phyloP scores from a whole-genome alignment of 495 filamentous ascomycete species.

The Xylaria flabelliformis region DNA sequence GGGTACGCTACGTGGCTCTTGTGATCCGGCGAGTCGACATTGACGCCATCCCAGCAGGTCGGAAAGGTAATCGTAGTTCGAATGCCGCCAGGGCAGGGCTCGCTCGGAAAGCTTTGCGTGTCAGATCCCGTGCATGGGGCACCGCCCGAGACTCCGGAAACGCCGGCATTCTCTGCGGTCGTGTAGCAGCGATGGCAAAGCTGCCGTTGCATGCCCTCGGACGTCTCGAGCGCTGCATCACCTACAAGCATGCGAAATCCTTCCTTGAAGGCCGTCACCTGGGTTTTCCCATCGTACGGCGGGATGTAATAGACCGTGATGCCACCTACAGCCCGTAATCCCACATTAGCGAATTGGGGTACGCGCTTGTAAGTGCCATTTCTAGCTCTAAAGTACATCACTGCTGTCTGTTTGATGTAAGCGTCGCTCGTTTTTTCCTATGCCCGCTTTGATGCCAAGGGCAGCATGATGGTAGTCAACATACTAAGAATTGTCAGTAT shows the following conservation, averaged over 20 bases:
- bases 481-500: neutral
- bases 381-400: conserved; percentile 45
- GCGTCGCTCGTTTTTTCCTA: no score
- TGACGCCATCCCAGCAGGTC: conserved; percentile 50
- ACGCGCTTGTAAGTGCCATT: conserved; percentile 50
- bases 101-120: conserved; percentile 33
- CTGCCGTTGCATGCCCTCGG: conserved; percentile 37
- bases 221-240: conserved; percentile 44
- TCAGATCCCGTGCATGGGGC: conserved; percentile 39
- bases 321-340: conserved; percentile 45
- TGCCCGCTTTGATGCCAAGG: no score
- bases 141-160: conserved; percentile 30
- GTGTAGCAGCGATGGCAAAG: conserved; percentile 41
- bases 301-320: conserved; percentile 54
- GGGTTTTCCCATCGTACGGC: conserved; percentile 44
- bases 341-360: conserved; percentile 46
- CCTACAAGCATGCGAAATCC: conserved; percentile 54
- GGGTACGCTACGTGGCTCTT: conserved; percentile 47
- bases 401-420: conserved; percentile 36
- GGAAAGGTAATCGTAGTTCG: conserved; percentile 50
- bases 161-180: conserved; percentile 31
- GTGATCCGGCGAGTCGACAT: conserved; percentile 49
- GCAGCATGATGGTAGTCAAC: neutral
- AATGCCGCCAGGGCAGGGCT: conserved; percentile 39
- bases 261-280: conserved; percentile 48